A percentile compares a stretch with the other conserved stretches of the same genome.
Conservation (phyloP, 176 grass and related monocot species). For the maize (Zea mays) region Zm-B73-REFERENCE-NAM-5.0 NC_050098.1:221471501-221472000, state of each 20-base stretch:
- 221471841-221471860: constrained; percentile 64
- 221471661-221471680: too few species aligned
- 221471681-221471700: background rate
- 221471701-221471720: background rate
- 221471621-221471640: constrained; percentile 41
- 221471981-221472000: background rate
- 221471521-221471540: constrained; percentile 79
- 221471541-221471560: constrained; percentile 81
- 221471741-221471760: background rate
- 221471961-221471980: too few species aligned
- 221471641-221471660: too few species aligned
- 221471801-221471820: constrained; percentile 81
- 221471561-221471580: constrained; percentile 63
- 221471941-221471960: background rate
- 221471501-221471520: constrained; percentile 70
- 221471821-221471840: constrained; percentile 69
- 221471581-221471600: constrained; percentile 80
- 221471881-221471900: background rate
- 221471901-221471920: background rate
- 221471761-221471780: constrained; percentile 79
- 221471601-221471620: constrained; percentile 63
- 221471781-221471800: constrained; percentile 81
- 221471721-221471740: constrained; percentile 1
- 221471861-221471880: constrained; percentile 28
- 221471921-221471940: background rate